Percentiles rank a stretch among this genome's conserved stretches.
Conservation (phyloP, 108 stramenopile species). For the Thalassiosira profunda region DNA sequence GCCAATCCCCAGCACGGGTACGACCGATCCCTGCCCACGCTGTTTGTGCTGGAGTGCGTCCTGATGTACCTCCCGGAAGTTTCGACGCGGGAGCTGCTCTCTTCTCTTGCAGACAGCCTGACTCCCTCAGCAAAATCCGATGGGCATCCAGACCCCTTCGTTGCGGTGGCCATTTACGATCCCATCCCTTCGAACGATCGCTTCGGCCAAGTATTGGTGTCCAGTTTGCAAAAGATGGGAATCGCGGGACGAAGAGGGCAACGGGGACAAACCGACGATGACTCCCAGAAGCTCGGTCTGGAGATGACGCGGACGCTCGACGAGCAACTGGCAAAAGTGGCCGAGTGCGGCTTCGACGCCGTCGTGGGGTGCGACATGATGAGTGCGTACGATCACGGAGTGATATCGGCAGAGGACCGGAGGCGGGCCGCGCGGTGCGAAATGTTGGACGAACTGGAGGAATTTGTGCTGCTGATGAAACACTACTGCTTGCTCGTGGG, state of each 20-base stretch:
- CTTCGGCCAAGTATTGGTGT: slow-evolving; percentile 84
- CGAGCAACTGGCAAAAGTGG: slow-evolving; percentile 57
- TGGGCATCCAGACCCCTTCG: slow-evolving; percentile 20
- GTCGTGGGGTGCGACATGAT: slow-evolving; percentile 85
- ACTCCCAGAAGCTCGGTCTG: slow-evolving; percentile 44
- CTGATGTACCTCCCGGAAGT: slow-evolving; percentile 81
- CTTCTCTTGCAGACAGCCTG: slow-evolving; percentile 6
- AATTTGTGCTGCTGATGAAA: slow-evolving; percentile 81
- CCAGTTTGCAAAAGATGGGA: slow-evolving; percentile 64
- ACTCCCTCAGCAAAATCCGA: slow-evolving; percentile 1
- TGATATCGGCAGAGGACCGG: slow-evolving; percentile 62
- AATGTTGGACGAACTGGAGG: slow-evolving; percentile 90
- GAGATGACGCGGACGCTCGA: slow-evolving; percentile 59
- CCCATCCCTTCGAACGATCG: slow-evolving; percentile 67
- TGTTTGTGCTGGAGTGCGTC: slow-evolving; percentile 84
- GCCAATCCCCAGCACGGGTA: slow-evolving; percentile 39
- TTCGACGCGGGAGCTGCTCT: slow-evolving; percentile 37
- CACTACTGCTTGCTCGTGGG: slow-evolving; percentile 81
- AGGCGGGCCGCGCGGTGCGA: slow-evolving; percentile 67
- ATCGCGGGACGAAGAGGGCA: slow-evolving; percentile 27
- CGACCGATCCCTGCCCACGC: slow-evolving; percentile 49
- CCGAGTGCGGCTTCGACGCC: slow-evolving; percentile 51
- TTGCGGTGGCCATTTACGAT: slow-evolving; percentile 64
- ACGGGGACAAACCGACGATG: slow-evolving; percentile 6
- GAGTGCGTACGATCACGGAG: slow-evolving; percentile 70